Base-by-base conservation (phyloP, 768 basidiomycete species). In the Clathrus columnatus region DNA sequence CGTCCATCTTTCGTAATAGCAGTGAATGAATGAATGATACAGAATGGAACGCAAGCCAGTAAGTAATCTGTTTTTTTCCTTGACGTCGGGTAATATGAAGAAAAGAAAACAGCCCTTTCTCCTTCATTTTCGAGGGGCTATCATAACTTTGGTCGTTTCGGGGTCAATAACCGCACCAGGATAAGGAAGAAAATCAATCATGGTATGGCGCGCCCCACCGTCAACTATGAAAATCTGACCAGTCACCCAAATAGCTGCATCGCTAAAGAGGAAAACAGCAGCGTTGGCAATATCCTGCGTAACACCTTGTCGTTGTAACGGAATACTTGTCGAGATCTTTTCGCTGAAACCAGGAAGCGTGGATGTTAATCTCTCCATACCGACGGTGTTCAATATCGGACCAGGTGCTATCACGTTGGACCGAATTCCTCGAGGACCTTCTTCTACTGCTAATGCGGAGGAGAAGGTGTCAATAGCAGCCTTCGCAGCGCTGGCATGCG, bases 401-500 rank as follows among this genome's bases (percentile, higher is more conserved):
- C 93, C 87, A 4, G 91, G 90, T 2, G 89, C 79, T 61, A 92
- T 83, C 48, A 88, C 82, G 62, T 91, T 96, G 17, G 90, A 89
- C 45, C 94, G 83, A 20, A 98, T 83, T n/a, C 95, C 95, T 61
- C 82, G 79, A 3, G 94, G 95, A 0, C 94, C 95, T 71, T 95
- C 93, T 71, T 98, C 94, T 10, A 95, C 81, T 2, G 94, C 92
- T 23, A 97, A 70, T 2, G 89, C 92, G 2, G 78, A 75, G 51
- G 88, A 90, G 4, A 93, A 74, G 0, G 93, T 91, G 65, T 99
- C 94, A 36, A 98, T 81, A 16, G 79, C 95, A 0, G 95, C 94
- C 69, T 98, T 99, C 23, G 94, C 94, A 8, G 93, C 90, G 11
- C 89, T 91, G 16, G 94, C 91, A 63, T 97, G 95, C 10, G 82